Conservation (phyloP, 495 filamentous ascomycete species). For the Aspergillus campestris region DNA sequence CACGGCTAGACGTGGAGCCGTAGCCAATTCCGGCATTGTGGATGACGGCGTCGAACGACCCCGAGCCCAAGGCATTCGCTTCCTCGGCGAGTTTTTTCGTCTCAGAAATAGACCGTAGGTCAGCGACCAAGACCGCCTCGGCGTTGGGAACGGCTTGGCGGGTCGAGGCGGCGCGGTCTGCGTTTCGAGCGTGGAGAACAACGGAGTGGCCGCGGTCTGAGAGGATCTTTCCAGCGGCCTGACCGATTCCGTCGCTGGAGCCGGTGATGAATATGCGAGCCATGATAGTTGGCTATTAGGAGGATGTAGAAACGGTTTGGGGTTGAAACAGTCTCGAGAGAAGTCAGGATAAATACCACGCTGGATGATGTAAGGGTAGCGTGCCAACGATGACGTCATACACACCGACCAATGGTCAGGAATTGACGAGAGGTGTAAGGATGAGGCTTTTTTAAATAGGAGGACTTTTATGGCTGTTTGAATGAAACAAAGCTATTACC, state of each 20-base stretch:
- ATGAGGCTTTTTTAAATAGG: too few species aligned
- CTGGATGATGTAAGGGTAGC: too few species aligned
- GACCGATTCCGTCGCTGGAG: slow-evolving; percentile 39
- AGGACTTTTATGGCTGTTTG: too few species aligned
- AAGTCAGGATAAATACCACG: too few species aligned
- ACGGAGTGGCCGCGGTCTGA: slow-evolving; percentile 45
- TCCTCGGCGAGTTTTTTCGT: slow-evolving; percentile 44
- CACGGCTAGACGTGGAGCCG: slow-evolving; percentile 20
- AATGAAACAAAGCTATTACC: too few species aligned
- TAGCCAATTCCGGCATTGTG: slow-evolving; percentile 50
- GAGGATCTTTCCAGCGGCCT: slow-evolving; percentile 41
- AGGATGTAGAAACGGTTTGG: too few species aligned
- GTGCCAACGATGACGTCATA: too few species aligned
- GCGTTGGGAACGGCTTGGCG: slow-evolving; percentile 38
- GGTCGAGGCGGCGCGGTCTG: slow-evolving; percentile 36
- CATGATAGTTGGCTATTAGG: slow-evolving; percentile 23
- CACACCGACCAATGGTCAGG: too few species aligned
- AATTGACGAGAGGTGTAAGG: too few species aligned
- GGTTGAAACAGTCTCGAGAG: too few species aligned
- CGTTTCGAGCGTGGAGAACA: slow-evolving; percentile 48
- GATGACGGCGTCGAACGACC: slow-evolving; percentile 47
- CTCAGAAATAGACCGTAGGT: slow-evolving; percentile 43
- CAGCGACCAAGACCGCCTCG: slow-evolving; percentile 40
- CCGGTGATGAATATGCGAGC: slow-evolving; percentile 52
- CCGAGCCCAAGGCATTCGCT: slow-evolving; percentile 31